Conservation (phyloP, 768 basidiomycete species). For the Gautieria morchelliformis region DNA sequence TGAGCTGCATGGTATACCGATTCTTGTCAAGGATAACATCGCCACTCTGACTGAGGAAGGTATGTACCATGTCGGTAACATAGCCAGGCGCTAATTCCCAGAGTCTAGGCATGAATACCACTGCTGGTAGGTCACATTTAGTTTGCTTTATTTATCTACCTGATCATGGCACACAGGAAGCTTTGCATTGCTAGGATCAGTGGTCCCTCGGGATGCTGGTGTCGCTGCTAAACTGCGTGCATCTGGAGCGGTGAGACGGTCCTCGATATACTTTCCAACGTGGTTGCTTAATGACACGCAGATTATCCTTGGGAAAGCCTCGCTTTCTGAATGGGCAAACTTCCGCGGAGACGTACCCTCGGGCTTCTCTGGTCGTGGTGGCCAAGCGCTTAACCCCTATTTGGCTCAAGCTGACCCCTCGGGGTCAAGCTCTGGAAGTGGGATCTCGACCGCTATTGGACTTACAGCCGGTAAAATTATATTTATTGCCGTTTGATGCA, state of each 20-base stretch:
- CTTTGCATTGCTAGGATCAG: slow-evolving; percentile 22
- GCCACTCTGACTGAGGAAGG: slow-evolving; percentile 16
- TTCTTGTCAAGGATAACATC: slow-evolving; percentile 28
- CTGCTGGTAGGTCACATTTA: not conserved
- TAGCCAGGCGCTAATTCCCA: slow-evolving; percentile 13
- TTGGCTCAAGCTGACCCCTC: slow-evolving; percentile 43
- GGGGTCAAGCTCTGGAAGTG: slow-evolving; percentile 54
- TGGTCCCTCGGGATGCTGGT: slow-evolving; percentile 24
- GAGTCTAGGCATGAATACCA: slow-evolving; percentile 5
- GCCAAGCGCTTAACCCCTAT: slow-evolving; percentile 42
- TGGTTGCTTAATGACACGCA: not conserved
- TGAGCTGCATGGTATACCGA: slow-evolving; percentile 29
- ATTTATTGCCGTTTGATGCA: not conserved
- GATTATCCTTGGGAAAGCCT: slow-evolving; percentile 37
- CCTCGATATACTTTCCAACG: not conserved
- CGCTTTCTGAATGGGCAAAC: slow-evolving; percentile 45
- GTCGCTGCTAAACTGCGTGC: slow-evolving; percentile 21
- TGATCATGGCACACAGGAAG: slow-evolving; percentile 15
- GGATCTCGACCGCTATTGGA: slow-evolving; percentile 42
- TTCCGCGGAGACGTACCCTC: slow-evolving; percentile 35
- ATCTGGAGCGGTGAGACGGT: slow-evolving; percentile 22
- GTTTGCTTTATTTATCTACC: not conserved
- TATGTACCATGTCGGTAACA: not conserved
- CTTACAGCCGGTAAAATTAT: slow-evolving; percentile 26
- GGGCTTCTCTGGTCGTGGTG: slow-evolving; percentile 50